phyloP scores from a whole-genome alignment of 176 grass and related monocot genomes.

The Carex parvula region DNA sequence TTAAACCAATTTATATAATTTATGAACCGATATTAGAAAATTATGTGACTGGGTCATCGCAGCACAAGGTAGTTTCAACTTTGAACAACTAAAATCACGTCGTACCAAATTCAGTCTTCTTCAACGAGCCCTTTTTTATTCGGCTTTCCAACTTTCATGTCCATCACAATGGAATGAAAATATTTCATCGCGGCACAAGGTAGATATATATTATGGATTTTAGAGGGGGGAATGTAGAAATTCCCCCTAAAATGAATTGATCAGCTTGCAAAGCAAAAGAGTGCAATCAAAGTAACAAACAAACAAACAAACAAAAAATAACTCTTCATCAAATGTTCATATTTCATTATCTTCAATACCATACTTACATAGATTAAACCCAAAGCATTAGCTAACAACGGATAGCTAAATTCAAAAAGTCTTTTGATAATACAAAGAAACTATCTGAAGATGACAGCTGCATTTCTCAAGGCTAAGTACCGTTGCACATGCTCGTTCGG shows the following conservation, averaged over 20 bases:
- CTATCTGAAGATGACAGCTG: constrained; percentile 56
- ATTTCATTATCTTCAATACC: neutral
- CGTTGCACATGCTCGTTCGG: constrained; percentile 71
- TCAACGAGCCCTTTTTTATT: neutral
- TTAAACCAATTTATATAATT: neutral
- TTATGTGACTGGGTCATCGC: neutral
- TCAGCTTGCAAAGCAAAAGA: neutral
- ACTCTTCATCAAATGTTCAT: neutral
- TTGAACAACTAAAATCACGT: neutral
- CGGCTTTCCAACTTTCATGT: neutral
- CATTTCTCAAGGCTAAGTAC: constrained; percentile 77
- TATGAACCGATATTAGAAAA: neutral
- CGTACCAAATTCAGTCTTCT: neutral
- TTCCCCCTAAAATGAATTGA: neutral
- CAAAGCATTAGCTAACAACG: neutral
- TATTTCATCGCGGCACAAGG: too few species aligned
- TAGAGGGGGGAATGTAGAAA: too few species aligned
- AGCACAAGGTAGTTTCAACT: neutral
- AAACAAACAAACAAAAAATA: neutral
- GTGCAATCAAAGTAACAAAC: neutral
- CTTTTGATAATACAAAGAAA: neutral
- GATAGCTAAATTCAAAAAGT: neutral
- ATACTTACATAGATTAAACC: neutral
- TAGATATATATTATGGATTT: too few species aligned
- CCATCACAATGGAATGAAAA: neutral